A percentile compares a stretch with the other conserved stretches of the same genome.
Conservation (phyloP, 768 basidiomycete species). For the Holtermanniella nyarrowii region DNA sequence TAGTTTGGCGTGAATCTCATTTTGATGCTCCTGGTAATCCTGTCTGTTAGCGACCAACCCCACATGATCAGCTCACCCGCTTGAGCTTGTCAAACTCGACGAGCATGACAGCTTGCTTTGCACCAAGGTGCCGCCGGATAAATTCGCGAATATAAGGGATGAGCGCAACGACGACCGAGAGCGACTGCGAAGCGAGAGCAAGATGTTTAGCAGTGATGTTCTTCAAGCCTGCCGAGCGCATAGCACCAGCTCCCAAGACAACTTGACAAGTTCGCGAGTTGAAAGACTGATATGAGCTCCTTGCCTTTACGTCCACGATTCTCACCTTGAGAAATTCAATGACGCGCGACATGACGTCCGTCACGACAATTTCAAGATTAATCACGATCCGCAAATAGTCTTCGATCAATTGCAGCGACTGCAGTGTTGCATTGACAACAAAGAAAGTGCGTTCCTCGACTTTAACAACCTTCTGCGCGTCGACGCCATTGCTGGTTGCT, state of each 20-base stretch:
- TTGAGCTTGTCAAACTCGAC: conserved; percentile 98
- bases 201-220: conserved; percentile 98
- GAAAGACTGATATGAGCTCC: conserved; percentile 51
- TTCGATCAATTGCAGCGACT: conserved; percentile 57
- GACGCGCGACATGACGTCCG: conserved; percentile 85
- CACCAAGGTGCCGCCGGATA: conserved; percentile 82
- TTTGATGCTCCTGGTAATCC: conserved; percentile 99
- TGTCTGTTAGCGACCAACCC: conserved; percentile 35
- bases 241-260: conserved; percentile 95
- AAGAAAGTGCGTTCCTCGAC: conserved; percentile 79
- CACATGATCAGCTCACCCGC: conserved; percentile 51
- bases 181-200: conserved; percentile 87
- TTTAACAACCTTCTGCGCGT: conserved; percentile 43
- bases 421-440: conserved; percentile 72
- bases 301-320: neutral
- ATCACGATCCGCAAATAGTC: conserved; percentile 84
- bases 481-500: conserved; percentile 20
- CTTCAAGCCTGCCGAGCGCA: conserved; percentile 92
- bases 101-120: conserved; percentile 91
- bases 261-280: conserved; percentile 98
- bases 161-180: conserved; percentile 86
- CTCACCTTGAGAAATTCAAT: conserved; percentile 80
- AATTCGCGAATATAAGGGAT: conserved; percentile 94
- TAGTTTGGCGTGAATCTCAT: conserved; percentile 95
- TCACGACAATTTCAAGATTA: conserved; percentile 78